Evolutionary conservation across 108 stramenopile species (phyloP), one percentile per base, ranked within the genome.

Genomic region (Cyclotella baltica): DNA sequence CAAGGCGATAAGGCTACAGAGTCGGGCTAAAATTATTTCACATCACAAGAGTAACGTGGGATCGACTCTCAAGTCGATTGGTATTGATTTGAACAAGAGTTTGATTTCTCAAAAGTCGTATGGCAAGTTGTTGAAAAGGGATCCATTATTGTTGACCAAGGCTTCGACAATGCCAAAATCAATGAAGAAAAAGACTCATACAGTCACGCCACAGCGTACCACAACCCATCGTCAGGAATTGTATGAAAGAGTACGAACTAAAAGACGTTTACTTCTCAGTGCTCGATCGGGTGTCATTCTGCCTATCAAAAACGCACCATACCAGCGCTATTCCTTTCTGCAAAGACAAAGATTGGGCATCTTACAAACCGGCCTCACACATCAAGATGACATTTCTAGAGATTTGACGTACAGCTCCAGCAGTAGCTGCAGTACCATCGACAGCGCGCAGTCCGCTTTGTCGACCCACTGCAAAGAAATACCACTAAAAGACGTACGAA

Each of bases 31-130:
- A 16, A 34, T 11, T 4, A 61, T 61, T 34, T 13, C 31, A 16
- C 13, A 16, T 13, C 59, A 61, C 59, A 61, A 16, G 15, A 33
- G 59, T 1, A 61, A 61, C n/a, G 59, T 61, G 3, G 59, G 59
- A 33, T 61, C 59, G 20, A 61, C 59, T 61, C 59, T 61, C 59
- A 61, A 61, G 33, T 61, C 59, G 16, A 61, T 61, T 16, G 59
- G 59, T 34, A 61, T 61, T 31, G 59, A 33, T n/a, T n/a, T 33
- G 15, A n/a, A 31, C 10, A 34, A 31, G 59, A 31, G 16, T n/a
- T 16, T 8, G 11, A 15, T 33, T 0, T 11, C 30, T 15, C 13
- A 13, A n/a, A 61, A 34, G n/a, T 11, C 59, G n/a, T n/a, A n/a
- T n/a, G n/a, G n/a, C n/a, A n/a, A n/a, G n/a, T n/a, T n/a, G n/a